Conservation (phyloP, 768 basidiomycete genomes). For the Termitomyces eurrhizus region DNA sequence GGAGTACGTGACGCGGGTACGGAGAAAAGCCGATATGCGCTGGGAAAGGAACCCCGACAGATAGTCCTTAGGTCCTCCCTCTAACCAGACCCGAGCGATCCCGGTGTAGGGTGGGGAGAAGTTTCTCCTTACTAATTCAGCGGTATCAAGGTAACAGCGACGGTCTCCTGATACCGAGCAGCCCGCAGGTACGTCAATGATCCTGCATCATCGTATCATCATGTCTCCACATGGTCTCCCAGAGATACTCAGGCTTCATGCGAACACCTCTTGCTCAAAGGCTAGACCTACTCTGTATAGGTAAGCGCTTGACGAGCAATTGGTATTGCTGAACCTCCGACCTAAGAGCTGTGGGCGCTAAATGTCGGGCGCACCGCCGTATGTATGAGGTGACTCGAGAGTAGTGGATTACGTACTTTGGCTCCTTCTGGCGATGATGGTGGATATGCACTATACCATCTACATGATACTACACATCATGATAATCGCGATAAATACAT, state of each 20-base stretch:
- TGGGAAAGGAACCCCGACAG: not conserved
- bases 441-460: not conserved
- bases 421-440: not conserved
- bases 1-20: not conserved
- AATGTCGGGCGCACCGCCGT: not conserved
- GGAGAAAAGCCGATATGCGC: not conserved
- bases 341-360: not conserved
- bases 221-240: conserved; percentile 1
- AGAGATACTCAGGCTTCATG: not conserved
- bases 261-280: not conserved
- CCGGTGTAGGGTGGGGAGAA: not conserved
- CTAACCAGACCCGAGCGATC: not conserved
- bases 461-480: not conserved
- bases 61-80: conserved; percentile 1
- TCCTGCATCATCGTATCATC: conserved; percentile 12
- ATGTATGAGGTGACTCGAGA: not conserved
- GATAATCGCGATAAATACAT: not conserved
- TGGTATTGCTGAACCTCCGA: not conserved
- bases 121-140: conserved; percentile 11
- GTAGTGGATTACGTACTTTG: not conserved
- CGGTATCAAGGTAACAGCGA: conserved; percentile 7
- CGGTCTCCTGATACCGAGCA: conserved; percentile 13
- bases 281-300: not conserved
- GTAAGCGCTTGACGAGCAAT: not conserved
- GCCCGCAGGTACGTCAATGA: conserved; percentile 10